A percentile compares a stretch with the other conserved stretches of the same genome.
Evolutionary conservation across 306 rosid genomes (phyloP).

Genomic region (Senna siamea): DNA sequence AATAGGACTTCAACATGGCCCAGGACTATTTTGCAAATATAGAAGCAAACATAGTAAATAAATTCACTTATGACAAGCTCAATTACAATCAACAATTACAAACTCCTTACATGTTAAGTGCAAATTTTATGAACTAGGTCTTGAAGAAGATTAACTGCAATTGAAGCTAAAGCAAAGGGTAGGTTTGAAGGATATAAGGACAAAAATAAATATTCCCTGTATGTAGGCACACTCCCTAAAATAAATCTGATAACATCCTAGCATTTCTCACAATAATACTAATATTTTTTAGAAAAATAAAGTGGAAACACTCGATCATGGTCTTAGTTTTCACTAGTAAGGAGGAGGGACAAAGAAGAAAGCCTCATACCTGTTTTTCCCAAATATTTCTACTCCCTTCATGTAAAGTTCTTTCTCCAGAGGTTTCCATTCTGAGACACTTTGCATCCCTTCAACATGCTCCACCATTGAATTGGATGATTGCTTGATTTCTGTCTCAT

Average conservation of each 20-base stretch:
- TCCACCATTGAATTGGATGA: slow-evolving; percentile 44
- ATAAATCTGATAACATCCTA: slow-evolving; percentile 22
- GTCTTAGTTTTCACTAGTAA: background rate
- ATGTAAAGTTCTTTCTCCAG: slow-evolving; percentile 85
- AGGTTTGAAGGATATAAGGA: slow-evolving; percentile 20
- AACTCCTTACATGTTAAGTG: slow-evolving; percentile 17
- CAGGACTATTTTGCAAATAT: too few species aligned
- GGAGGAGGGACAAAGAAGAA: slow-evolving; percentile 18
- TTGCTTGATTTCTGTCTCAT: slow-evolving; percentile 46
- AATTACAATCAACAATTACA: background rate
- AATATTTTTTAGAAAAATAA: background rate
- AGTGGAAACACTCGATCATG: background rate
- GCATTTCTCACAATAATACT: slow-evolving; percentile 28
- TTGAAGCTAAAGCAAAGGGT: slow-evolving; percentile 36
- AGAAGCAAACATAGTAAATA: background rate
- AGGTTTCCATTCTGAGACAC: slow-evolving; percentile 73
- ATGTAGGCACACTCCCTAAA: slow-evolving; percentile 19
- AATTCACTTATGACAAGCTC: slow-evolving; percentile 9
- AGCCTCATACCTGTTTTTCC: slow-evolving; percentile 75
- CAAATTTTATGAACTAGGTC: slow-evolving; percentile 19
- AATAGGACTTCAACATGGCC: too few species aligned
- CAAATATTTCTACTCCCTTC: slow-evolving; percentile 96
- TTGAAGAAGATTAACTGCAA: slow-evolving; percentile 28
- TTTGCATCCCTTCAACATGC: slow-evolving; percentile 45
- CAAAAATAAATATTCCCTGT: slow-evolving; percentile 25